phyloP scores from a whole-genome alignment of 306 rosid genomes.

The Lathyrus tuberosus region DNA sequence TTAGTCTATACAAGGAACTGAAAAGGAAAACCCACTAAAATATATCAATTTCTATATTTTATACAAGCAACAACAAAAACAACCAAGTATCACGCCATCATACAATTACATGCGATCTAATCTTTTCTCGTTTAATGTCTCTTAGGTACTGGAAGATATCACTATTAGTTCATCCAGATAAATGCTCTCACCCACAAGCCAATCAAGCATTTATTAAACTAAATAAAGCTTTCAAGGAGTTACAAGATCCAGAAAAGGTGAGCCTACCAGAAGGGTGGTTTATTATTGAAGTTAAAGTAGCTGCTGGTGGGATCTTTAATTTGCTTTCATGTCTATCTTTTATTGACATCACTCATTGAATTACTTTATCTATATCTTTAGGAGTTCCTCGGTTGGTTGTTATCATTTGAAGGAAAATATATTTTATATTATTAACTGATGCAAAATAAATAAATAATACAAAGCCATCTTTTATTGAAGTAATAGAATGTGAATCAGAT shows the following conservation, averaged over 20 bases:
- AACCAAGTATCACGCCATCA: conserved; percentile 5
- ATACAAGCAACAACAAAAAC: not conserved
- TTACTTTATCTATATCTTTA: conserved; percentile 24
- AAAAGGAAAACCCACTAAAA: conserved; percentile 4
- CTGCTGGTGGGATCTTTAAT: conserved; percentile 16
- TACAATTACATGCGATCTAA: conserved; percentile 3
- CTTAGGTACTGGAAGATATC: conserved; percentile 93
- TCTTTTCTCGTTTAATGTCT: conserved; percentile 26
- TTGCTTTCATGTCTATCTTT: conserved; percentile 15
- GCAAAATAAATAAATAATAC: not conserved
- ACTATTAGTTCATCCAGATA: conserved; percentile 98
- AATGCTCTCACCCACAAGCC: conserved; percentile 96
- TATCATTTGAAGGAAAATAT: not conserved
- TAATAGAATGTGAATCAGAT: not conserved
- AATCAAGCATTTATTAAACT: conserved; percentile 86
- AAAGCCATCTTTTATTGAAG: not conserved
- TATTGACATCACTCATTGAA: not conserved
- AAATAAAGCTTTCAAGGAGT: conserved; percentile 89
- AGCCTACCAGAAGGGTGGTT: conserved; percentile 36
- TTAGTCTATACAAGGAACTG: conserved; percentile 25
- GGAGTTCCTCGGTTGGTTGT: not conserved
- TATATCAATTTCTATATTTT: conserved; percentile 20
- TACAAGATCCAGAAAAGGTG: conserved; percentile 86
- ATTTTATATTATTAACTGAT: not conserved
- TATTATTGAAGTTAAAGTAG: conserved; percentile 30